phyloP scores from a whole-genome alignment of 352 stramenopile genomes.

The Phytophthora megakarya region DNA sequence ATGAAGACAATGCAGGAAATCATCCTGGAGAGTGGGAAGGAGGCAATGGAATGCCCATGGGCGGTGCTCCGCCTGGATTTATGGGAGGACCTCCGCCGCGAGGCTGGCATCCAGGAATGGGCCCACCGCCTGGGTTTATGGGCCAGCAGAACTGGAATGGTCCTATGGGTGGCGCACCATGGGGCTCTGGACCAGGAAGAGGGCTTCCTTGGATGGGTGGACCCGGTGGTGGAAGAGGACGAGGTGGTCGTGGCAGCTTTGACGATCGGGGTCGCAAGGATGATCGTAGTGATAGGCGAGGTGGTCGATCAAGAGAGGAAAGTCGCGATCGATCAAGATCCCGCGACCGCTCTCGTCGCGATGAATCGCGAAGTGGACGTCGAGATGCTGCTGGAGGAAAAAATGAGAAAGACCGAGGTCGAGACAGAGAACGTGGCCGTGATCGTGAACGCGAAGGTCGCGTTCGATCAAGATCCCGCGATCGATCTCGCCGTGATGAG shows the following conservation, averaged over 20 bases:
- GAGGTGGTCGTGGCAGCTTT: slow-evolving; percentile 41
- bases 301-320: slow-evolving; percentile 42
- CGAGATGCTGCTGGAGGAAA: slow-evolving; percentile 9
- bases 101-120: slow-evolving; percentile 77
- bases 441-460: slow-evolving; percentile 43
- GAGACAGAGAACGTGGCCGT: slow-evolving; percentile 16
- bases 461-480: no score
- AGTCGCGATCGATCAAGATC: slow-evolving; percentile 69
- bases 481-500: slow-evolving; percentile 22
- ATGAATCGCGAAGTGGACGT: slow-evolving; percentile 26
- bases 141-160: slow-evolving; percentile 53
- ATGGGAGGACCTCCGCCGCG: slow-evolving; percentile 56
- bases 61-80: slow-evolving; percentile 41
- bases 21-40: slow-evolving; percentile 29
- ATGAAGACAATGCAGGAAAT: slow-evolving; percentile 16
- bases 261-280: slow-evolving; percentile 55
- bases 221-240: slow-evolving; percentile 39
- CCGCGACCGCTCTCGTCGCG: slow-evolving; percentile 40
- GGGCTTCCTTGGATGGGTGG: slow-evolving; percentile 64
- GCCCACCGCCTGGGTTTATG: slow-evolving; percentile 53
- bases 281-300: slow-evolving; percentile 34
- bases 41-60: slow-evolving; percentile 32
- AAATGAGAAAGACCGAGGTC: slow-evolving; percentile 13
- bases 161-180: slow-evolving; percentile 46
- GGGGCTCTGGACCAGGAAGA: slow-evolving; percentile 45